phyloP scores from a whole-genome alignment of 2,329 filamentous ascomycete species.

The Gnomoniopsis sp. region DNA sequence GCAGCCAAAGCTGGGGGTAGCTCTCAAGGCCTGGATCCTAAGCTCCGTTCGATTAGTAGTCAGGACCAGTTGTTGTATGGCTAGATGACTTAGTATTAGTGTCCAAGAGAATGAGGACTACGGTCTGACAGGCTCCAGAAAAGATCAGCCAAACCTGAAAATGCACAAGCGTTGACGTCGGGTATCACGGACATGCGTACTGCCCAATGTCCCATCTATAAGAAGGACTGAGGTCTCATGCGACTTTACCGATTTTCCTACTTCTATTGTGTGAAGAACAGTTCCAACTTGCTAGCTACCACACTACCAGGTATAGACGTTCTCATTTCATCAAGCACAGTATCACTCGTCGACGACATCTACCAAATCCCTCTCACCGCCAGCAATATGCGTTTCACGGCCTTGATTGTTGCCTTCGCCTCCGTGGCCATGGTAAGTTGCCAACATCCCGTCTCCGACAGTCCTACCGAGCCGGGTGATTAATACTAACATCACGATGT shows the following conservation, averaged over 20 bases:
- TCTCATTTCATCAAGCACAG: neutral
- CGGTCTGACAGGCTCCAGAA: neutral
- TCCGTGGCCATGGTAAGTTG: slow-evolving; percentile 12
- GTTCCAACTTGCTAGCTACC: no score
- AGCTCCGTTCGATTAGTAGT: no score
- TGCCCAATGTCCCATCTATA: neutral
- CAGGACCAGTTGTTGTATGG: no score
- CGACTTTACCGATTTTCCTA: neutral
- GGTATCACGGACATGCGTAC: neutral
- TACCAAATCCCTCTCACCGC: neutral
- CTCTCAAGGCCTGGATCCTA: no score
- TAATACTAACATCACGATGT: neutral
- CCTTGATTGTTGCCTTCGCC: slow-evolving; percentile 33
- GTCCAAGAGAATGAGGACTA: neutral
- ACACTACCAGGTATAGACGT: no score
- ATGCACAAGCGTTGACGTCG: neutral
- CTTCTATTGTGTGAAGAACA: neutral
- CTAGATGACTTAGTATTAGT: no score
- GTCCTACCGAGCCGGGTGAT: no score
- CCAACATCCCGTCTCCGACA: no score
- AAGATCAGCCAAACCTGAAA: neutral
- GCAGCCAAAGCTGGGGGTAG: no score
- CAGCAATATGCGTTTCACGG: slow-evolving; percentile 48
- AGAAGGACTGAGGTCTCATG: neutral
- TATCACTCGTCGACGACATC: neutral